Percentiles rank a stretch among this genome's conserved stretches.
These are phyloP conservation scores for Dicorynia guianensis DNA, from an alignment of 306 rosid species.

Conservation along the genomic window DNA sequence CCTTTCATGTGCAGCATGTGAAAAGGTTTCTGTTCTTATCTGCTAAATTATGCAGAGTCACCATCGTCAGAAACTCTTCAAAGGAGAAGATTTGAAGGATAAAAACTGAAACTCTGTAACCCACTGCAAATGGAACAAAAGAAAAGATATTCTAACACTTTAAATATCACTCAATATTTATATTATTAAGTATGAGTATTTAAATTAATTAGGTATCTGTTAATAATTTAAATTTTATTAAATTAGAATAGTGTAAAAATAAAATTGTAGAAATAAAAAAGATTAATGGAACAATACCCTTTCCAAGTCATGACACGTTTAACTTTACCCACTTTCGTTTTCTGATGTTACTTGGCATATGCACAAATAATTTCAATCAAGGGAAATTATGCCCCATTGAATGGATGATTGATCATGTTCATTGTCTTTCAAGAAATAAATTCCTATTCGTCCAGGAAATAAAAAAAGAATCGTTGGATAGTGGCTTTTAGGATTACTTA, in stretches of 20 bases:
- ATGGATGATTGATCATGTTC: not conserved
- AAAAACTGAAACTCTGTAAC: not conserved
- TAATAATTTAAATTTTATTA: too few relatives aligned
- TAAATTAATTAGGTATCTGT: too few relatives aligned
- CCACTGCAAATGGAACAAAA: slow-evolving; percentile 14
- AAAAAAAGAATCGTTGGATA: not conserved
- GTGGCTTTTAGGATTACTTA: not conserved
- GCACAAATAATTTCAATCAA: slow-evolving; percentile 11
- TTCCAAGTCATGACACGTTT: not conserved
- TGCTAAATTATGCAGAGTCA: slow-evolving; percentile 14
- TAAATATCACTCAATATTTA: too few relatives aligned
- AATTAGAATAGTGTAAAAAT: too few relatives aligned
- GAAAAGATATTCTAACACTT: too few relatives aligned
- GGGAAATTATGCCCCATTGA: not conserved
- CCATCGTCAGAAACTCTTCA: not conserved
- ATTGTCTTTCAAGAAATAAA: not conserved
- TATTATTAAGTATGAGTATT: too few relatives aligned
- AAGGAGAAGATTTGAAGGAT: not conserved
- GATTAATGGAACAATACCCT: slow-evolving; percentile 2
- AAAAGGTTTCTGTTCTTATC: not conserved
- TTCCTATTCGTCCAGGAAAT: too few relatives aligned
- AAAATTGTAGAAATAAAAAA: too few relatives aligned
- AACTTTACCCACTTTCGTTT: slow-evolving; percentile 8
- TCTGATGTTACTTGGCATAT: slow-evolving; percentile 30
- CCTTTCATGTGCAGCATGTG: slow-evolving; percentile 35